phyloP scores from a whole-genome alignment of 371 early-diverging fungal species.

The Apophysomyces elegans region DNA sequence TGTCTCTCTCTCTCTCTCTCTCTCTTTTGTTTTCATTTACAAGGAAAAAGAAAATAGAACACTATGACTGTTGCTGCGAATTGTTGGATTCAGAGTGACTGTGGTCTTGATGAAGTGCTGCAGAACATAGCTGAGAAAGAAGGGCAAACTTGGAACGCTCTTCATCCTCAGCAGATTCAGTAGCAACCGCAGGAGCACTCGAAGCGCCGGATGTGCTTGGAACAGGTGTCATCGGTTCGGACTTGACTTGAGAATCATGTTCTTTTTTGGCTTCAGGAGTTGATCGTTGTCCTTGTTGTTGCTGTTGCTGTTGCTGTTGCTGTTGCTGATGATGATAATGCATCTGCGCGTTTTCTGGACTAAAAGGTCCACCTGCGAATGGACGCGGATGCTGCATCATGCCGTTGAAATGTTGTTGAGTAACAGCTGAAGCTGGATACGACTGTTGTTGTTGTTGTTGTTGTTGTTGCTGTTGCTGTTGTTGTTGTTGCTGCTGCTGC shows the following conservation, averaged over 20 bases:
- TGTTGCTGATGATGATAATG: slow-evolving; percentile 4
- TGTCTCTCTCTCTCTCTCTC: too few relatives aligned
- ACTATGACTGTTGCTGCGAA: slow-evolving; percentile 17
- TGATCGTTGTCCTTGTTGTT: slow-evolving; percentile 5
- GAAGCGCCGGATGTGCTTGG: slow-evolving; percentile 49
- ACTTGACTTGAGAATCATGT: slow-evolving; percentile 19
- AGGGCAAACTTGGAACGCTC: slow-evolving; percentile 40
- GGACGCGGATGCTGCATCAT: slow-evolving; percentile 16
- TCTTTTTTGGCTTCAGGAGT: slow-evolving; percentile 12
- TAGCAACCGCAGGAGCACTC: slow-evolving; percentile 31
- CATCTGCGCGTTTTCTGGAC: slow-evolving; percentile 4
- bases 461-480: not conserved
- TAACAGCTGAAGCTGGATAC: not conserved
- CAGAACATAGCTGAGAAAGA: slow-evolving; percentile 49
- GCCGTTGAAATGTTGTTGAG: slow-evolving; percentile 10
- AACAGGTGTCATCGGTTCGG: slow-evolving; percentile 39
- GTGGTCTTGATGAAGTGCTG: slow-evolving; percentile 39
- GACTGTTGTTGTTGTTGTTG: not conserved
- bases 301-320: slow-evolving; percentile 14
- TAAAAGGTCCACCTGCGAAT: not conserved
- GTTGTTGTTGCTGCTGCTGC: slow-evolving; percentile 16
- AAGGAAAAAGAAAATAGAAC: slow-evolving; percentile 15
- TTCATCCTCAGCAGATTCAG: slow-evolving; percentile 36
- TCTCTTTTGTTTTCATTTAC: too few relatives aligned
- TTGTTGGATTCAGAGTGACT: not conserved